phyloP scores from a whole-genome alignment of 257 asterid genomes.

The Dorcoceras hygrometricum region DNA sequence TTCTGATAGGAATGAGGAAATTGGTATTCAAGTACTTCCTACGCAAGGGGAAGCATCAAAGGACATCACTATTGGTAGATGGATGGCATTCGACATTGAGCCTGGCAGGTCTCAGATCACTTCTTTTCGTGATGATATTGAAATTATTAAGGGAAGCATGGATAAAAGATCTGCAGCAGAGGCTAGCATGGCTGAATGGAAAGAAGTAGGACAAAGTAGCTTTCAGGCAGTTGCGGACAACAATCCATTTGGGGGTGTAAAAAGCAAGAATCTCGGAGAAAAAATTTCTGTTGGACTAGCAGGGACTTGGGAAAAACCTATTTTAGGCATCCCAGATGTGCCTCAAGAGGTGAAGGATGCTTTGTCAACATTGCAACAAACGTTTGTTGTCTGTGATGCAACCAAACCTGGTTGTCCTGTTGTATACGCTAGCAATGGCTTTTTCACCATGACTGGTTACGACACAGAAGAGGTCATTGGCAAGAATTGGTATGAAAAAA shows the following conservation, averaged over 20 bases:
- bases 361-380: slow-evolving; percentile 82
- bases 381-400: slow-evolving; percentile 95
- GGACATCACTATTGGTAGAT: slow-evolving; percentile 32
- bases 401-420: slow-evolving; percentile 90
- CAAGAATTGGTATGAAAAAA: slow-evolving; percentile 67
- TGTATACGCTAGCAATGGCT: slow-evolving; percentile 92
- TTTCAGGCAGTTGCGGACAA: slow-evolving; percentile 39
- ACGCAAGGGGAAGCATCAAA: slow-evolving; percentile 32
- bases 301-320: neutral
- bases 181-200: slow-evolving; percentile 55
- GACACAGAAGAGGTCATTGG: slow-evolving; percentile 80
- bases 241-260: slow-evolving; percentile 46
- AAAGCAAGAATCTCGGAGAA: slow-evolving; percentile 42
- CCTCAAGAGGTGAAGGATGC: slow-evolving; percentile 96
- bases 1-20: slow-evolving; percentile 23
- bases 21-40: slow-evolving; percentile 33
- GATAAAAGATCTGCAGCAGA: slow-evolving; percentile 24
- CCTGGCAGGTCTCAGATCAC: slow-evolving; percentile 16
- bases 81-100: slow-evolving; percentile 70
- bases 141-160: slow-evolving; percentile 16
- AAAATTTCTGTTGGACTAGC: slow-evolving; percentile 23
- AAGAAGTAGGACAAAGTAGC: slow-evolving; percentile 62
- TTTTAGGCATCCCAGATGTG: slow-evolving; percentile 50
- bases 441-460: slow-evolving; percentile 88
- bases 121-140: slow-evolving; percentile 15